Evolutionary conservation across 371 early-diverging fungal genomes (phyloP).

Genomic region (Batkoa obscura): DNA sequence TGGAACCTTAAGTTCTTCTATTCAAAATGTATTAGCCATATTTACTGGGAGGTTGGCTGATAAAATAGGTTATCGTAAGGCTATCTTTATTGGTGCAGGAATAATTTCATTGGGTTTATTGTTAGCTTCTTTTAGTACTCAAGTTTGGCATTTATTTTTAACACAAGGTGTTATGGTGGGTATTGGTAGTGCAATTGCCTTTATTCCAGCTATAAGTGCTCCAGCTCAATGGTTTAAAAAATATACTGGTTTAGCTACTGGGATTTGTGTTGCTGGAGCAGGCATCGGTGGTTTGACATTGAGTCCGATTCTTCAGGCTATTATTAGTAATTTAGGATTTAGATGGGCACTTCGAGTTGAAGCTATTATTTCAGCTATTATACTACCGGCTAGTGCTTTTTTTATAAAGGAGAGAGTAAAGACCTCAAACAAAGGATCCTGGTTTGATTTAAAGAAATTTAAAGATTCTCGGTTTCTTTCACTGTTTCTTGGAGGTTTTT

Average conservation of each 20-base stretch:
- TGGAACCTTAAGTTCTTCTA: conserved; percentile 19
- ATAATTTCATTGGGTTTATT: conserved; percentile 20
- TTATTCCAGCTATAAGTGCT: conserved; percentile 32
- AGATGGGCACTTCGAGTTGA: conserved; percentile 39
- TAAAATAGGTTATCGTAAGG: conserved; percentile 18
- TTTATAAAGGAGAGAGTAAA: not conserved
- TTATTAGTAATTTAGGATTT: conserved; percentile 31
- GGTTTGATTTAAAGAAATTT: conserved; percentile 12
- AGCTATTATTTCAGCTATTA: conserved; percentile 27
- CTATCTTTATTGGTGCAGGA: conserved; percentile 15
- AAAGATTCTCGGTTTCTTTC: conserved; percentile 12
- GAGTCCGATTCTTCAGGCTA: conserved; percentile 33
- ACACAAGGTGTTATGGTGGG: conserved; percentile 29
- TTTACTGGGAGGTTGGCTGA: conserved; percentile 19
- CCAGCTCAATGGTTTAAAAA: conserved; percentile 56
- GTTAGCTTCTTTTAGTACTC: conserved; percentile 6
- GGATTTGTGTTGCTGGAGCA: conserved; percentile 50
- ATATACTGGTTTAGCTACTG: conserved; percentile 45
- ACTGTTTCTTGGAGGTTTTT: conserved; percentile 11
- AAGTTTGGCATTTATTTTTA: conserved; percentile 29
- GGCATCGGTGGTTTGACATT: conserved; percentile 60
- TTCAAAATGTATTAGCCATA: conserved; percentile 19
- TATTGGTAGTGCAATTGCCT: conserved; percentile 25
- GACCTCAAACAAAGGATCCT: not conserved
- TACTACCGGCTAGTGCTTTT: conserved; percentile 7